Percentiles rank a stretch among this genome's conserved stretches.
phyloP scores from a whole-genome alignment of 2,329 filamentous ascomycete genomes.

The Furcasterigmium furcatum region DNA sequence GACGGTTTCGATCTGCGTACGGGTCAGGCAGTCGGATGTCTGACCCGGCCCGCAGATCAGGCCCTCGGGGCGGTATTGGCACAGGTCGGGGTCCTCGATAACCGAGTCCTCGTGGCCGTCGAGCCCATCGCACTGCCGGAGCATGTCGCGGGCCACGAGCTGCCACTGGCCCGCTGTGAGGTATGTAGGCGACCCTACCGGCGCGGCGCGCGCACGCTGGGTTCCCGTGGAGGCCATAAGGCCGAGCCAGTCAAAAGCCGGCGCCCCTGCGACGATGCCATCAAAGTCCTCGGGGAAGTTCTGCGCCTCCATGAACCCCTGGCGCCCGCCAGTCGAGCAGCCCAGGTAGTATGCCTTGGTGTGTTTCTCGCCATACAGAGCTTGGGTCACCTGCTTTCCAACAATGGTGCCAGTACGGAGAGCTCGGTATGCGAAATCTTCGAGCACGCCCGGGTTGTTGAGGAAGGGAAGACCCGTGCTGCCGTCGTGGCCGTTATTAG shows the following conservation, averaged over 20 bases:
- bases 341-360: constrained; percentile 52
- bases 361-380: constrained; percentile 36
- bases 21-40: too few relatives aligned
- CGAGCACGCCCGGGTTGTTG: constrained; percentile 29
- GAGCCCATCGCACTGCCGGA: constrained; percentile 42
- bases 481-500: constrained; percentile 49
- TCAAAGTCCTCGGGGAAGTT: constrained; percentile 54
- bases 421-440: constrained; percentile 31
- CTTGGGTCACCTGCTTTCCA: constrained; percentile 37
- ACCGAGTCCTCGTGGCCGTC: constrained; percentile 46
- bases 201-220: too few relatives aligned
- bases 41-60: constrained; percentile 36
- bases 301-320: constrained; percentile 53
- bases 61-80: constrained; percentile 31
- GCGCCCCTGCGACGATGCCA: constrained; percentile 47
- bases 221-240: constrained; percentile 37
- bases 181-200: constrained; percentile 23
- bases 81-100: constrained; percentile 38
- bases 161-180: constrained; percentile 17
- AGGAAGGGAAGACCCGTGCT: constrained; percentile 26
- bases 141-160: constrained; percentile 29
- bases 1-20: too few relatives aligned
- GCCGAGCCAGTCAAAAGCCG: constrained; percentile 32
- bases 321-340: constrained; percentile 56
- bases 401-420: constrained; percentile 30